phyloP scores from a whole-genome alignment of 139 green algal species.

The Microglena sp. region DNA sequence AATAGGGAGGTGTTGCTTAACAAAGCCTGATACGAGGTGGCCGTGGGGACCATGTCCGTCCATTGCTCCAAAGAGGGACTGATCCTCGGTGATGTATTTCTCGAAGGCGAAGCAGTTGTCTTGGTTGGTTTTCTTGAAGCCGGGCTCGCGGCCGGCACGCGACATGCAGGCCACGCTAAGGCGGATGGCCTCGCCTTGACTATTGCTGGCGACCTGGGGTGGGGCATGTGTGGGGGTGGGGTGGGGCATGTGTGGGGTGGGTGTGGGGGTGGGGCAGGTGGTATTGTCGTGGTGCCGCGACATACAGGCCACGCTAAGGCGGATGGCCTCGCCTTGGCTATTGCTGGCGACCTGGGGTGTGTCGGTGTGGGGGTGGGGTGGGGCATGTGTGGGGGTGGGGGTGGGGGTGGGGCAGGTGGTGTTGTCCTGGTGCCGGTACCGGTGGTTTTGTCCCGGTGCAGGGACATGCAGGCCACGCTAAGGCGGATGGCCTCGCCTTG shows the following conservation, averaged over 20 bases:
- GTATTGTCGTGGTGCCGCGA: background rate
- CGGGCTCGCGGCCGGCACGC: conserved; percentile 57
- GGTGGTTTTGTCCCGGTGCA: background rate
- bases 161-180: conserved; percentile 63
- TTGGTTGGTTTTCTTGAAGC: conserved; percentile 80
- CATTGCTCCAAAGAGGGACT: conserved; percentile 68
- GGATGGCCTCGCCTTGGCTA: too few relatives aligned
- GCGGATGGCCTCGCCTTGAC: conserved; percentile 14
- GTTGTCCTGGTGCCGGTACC: too few relatives aligned
- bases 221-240: too few relatives aligned
- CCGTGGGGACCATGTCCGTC: conserved; percentile 77
- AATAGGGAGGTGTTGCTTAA: conserved; percentile 67
- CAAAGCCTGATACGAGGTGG: conserved; percentile 60
- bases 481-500: too few relatives aligned
- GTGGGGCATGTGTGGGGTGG: too few relatives aligned
- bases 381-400: too few relatives aligned
- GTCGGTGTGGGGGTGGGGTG: too few relatives aligned
- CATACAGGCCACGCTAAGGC: background rate
- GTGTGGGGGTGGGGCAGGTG: background rate
- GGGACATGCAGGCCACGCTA: background rate
- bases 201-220: background rate
- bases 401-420: too few relatives aligned
- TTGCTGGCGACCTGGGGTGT: too few relatives aligned
- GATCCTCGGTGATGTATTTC: conserved; percentile 60
- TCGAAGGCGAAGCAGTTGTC: conserved; percentile 78